Base-by-base conservation (phyloP, 2,329 filamentous ascomycete species). In the Piedraia hortae region DNA sequence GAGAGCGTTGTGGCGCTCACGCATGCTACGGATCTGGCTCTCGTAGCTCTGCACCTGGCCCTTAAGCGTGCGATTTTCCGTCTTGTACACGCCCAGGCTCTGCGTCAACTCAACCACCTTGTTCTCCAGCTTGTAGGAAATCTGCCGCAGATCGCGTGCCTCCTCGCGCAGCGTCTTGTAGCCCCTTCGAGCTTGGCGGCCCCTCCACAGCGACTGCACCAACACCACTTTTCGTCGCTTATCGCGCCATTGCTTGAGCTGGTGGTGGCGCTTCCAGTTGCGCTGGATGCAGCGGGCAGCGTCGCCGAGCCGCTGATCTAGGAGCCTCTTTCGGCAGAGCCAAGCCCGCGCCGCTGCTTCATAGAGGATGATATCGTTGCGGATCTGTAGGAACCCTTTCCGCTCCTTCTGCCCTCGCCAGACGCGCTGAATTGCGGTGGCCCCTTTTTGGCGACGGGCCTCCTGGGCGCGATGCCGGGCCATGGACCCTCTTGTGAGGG, bases 41-140 rank as follows among this genome's bases (percentile, higher is more conserved):
- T 97, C 82, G 51, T 93, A 91, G 45, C 74, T 91, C 47, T 91
- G 77, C 21, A 97, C 70, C 46, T 93, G 80, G 16, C 62, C 68
- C 35, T 72, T 57, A 29, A 97, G 59, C 26, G 62, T 62, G 56
- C 89, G 91, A 61, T 97, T 97, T 50, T 90, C 75, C 30, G 69
- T 63, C 54, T 89, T 90, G 59, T 90, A 71, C 6, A 77, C 69
- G 33, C 85, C 80, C 36, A 97, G 51, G 21, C 71, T 75, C 46
- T 97, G 85, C 1, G 85, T 97, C 39, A 97, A 61, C 52, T 97
- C 85, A 30, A 97, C 77, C 30, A 97, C 85, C 64, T 97, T 97
- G 60, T 97, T 93, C 48, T 97, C 85, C 37, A 97, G 56, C 56
- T 90, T 93, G 58, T 97, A 97, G 2, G 85, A 93, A 35, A 97